These are phyloP conservation scores for Pseudogymnoascus sp. DNA, from an alignment of 2,329 filamentous ascomycete genomes.

Conservation along the genomic window DNA sequence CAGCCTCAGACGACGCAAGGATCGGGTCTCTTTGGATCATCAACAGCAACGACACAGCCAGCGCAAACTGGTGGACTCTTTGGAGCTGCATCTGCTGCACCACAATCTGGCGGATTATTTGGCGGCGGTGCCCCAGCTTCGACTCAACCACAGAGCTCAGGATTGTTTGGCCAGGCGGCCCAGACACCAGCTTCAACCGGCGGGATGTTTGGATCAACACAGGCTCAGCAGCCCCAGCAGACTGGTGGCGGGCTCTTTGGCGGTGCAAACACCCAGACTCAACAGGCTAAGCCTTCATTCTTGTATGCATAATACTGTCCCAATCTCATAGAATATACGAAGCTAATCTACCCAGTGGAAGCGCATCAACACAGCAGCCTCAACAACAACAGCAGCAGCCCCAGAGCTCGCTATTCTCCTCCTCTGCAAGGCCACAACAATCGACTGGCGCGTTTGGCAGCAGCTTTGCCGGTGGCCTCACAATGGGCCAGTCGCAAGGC, in stretches of 20 bases:
- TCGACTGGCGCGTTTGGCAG: conserved; percentile 11
- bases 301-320: conserved; percentile 23
- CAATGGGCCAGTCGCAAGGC: conserved; percentile 40
- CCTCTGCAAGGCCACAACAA: conserved; percentile 28
- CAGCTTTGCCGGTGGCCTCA: conserved; percentile 31
- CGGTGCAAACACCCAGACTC: conserved; percentile 18
- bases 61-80: conserved; percentile 27
- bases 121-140: conserved; percentile 19
- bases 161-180: conserved; percentile 27
- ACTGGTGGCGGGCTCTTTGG: conserved; percentile 20
- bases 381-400: conserved; percentile 21
- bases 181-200: conserved; percentile 23
- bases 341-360: conserved; percentile 18
- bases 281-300: conserved; percentile 25
- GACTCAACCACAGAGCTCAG: conserved; percentile 19
- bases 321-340: conserved; percentile 13
- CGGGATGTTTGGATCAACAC: conserved; percentile 28
- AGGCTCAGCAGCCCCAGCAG: conserved; percentile 4
- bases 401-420: conserved; percentile 23
- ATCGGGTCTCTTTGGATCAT: conserved; percentile 27
- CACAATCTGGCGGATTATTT: conserved; percentile 24
- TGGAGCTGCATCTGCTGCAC: conserved; percentile 23
- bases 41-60: conserved; percentile 20
- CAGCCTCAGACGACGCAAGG: conserved; percentile 7
- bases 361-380: conserved; percentile 22